Percentiles rank a stretch among this genome's conserved stretches.
phyloP scores from a whole-genome alignment of 2,329 filamentous ascomycete species.

The Dendryphion nanum region DNA sequence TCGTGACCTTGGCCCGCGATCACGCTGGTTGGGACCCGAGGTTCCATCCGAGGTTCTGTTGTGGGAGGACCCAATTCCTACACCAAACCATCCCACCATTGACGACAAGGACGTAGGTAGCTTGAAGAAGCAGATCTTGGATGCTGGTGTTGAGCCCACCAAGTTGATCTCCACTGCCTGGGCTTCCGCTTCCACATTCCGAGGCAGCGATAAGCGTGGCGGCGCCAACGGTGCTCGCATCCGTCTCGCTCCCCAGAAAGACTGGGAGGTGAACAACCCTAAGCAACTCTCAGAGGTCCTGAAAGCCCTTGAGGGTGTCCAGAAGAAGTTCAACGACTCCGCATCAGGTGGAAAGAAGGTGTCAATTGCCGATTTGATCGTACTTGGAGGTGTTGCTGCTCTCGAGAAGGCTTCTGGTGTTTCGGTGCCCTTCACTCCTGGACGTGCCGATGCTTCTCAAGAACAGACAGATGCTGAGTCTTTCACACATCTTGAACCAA shows the following conservation, averaged over 20 bases:
- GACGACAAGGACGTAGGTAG: conserved; percentile 61
- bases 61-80: conserved; percentile 74
- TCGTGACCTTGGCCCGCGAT: conserved; percentile 72
- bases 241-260: conserved; percentile 67
- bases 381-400: conserved; percentile 68
- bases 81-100: conserved; percentile 57
- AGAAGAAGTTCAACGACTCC: conserved; percentile 63
- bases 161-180: conserved; percentile 58
- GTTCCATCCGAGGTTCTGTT: conserved; percentile 66
- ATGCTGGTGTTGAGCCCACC: conserved; percentile 57
- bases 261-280: conserved; percentile 76
- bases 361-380: conserved; percentile 75
- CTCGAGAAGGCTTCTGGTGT: conserved; percentile 69
- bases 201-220: conserved; percentile 73
- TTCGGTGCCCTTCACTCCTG: conserved; percentile 69
- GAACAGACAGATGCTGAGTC: conserved; percentile 69
- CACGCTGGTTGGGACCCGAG: conserved; percentile 73
- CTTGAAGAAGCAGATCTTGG: conserved; percentile 68
- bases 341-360: conserved; percentile 63
- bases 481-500: conserved; percentile 65
- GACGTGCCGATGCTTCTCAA: conserved; percentile 68
- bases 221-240: conserved; percentile 80
- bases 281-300: conserved; percentile 63
- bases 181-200: conserved; percentile 37
- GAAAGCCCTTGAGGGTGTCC: conserved; percentile 60